A percentile compares a stretch with the other conserved stretches of the same genome.
Conservation (phyloP, 1,284 basidiomycete species). For the Taiwanofungus camphoratus region DNA sequence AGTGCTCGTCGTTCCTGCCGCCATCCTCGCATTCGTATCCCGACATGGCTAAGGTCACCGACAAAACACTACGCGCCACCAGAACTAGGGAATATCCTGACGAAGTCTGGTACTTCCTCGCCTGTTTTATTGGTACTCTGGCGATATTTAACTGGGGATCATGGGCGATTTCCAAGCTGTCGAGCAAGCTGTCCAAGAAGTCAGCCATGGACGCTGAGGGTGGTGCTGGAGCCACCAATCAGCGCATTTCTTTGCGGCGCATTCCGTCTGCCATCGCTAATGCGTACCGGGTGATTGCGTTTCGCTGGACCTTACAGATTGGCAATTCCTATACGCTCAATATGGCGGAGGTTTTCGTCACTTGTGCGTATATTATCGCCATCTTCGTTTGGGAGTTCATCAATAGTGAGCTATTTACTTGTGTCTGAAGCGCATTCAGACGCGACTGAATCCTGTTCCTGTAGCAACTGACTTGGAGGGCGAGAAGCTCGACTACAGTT, state of each 20-base stretch:
- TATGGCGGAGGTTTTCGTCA: slow-evolving; percentile 41
- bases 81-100: slow-evolving; percentile 30
- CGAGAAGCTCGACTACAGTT: slow-evolving; percentile 30
- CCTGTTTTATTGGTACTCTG: slow-evolving; percentile 36
- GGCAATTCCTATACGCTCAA: slow-evolving; percentile 41
- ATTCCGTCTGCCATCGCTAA: slow-evolving; percentile 37
- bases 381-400: slow-evolving; percentile 44
- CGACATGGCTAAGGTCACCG: slow-evolving; percentile 7
- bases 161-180: slow-evolving; percentile 20
- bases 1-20: not conserved
- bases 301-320: slow-evolving; percentile 41
- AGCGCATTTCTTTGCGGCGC: slow-evolving; percentile 23
- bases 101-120: slow-evolving; percentile 39
- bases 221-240: slow-evolving; percentile 1
- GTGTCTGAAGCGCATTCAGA: not conserved
- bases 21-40: not conserved
- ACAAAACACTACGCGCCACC: slow-evolving; percentile 13
- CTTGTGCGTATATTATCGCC: slow-evolving; percentile 37
- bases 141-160: slow-evolving; percentile 32
- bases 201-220: slow-evolving; percentile 22
- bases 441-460: not conserved
- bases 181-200: not conserved
- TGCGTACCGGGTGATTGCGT: slow-evolving; percentile 41
- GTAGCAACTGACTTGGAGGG: slow-evolving; percentile 34
- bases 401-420: slow-evolving; percentile 34